Base-by-base conservation (phyloP, 441 rosid genomes). In the Jatropha podagrica region DNA sequence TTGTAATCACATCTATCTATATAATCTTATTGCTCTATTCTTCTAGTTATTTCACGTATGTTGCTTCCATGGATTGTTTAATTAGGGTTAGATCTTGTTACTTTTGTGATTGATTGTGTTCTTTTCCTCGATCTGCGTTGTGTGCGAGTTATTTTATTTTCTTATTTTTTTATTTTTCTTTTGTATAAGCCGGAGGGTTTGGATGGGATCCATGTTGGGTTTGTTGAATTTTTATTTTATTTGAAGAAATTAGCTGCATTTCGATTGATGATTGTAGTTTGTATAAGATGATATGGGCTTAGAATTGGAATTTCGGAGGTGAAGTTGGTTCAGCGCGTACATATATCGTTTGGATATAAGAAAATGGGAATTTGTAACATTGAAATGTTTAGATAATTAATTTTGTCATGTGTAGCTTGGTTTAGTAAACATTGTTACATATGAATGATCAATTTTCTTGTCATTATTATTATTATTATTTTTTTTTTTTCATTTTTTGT, bases 1-100 rank as follows among this genome's bases (percentile, higher is more conserved):
- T 83, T 90, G 97, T 91, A 58, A 62, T 81, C 67, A 59, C 18
- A 5, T 37, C 58, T 60, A 62, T 48, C 49, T 18, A 40, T 17
- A 38, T n/a, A 37, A 7, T 67, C n/a, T 65, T 40, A 66, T 5
- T 26, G 12, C 55, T 37, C 15, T 38, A 0, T 41, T 20, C 58
- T 2, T 66, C 1, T 54, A 18, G 20, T 64, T 23, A 32, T 17
- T 20, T 49, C 13, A 26, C 7, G 15, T 48, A 20, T 13, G n/a
- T 13, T 9, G 3, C 38, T 23, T 46, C 7, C 14, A 20, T 54
- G 20, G 23, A 61, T 27, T 27, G 0, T 12, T 61, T n/a, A 27
- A 26, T 71, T 58, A 46, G 46, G 60, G 18, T 65, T 66, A 51
- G 76, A 72, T 77, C 72, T 72, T 42, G 40, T 58, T 68, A 58